Base-by-base conservation (phyloP, 164 flowering plant species). In the Umbilicus rupestris region DNA sequence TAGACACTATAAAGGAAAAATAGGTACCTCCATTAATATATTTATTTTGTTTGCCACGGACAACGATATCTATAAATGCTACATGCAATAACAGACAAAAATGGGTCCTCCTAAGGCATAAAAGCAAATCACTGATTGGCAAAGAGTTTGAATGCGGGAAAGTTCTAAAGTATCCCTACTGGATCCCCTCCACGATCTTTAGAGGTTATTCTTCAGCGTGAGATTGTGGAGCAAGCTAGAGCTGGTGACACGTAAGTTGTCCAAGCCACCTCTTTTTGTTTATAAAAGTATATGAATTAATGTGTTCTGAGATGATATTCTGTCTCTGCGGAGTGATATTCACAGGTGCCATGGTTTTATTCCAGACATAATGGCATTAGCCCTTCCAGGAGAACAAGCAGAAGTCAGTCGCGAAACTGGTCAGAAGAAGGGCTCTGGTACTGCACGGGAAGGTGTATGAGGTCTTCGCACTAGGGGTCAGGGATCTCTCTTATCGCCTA, bases 61-160 rank as follows among this genome's bases (percentile, higher is more conserved):
- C 99, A 0, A 80, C 87, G 33, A 87, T 87, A 7, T 95, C 98
- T 60, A 77, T 81, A 66, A 87, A 78, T 74, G 81, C 97, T 0
- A 78, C 84, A 0, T 95, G 97, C 73, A 15, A 58, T 0, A 92
- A 88, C 65, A 77, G 90, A 68, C 65, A 68, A 42, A 84, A 50
- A 17, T 95, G 97, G 97, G 97, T 85, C 28, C 72, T 95, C 73
- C 84, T 92, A 71, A 73, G 94, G 42, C 97, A 92, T 77, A 97
- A 95, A 55, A 95, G 99, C 78, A 90, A 87, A 75, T 95, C 72
- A 79, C 97, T 3, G 99, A 95, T 70, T 95, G 99, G 99, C 99
- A 95, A 78, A 89, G 97, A 78, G 97, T 92, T 7, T 77, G 97
- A 65, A 86, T 92, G 99, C 99, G 92, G 79, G 99, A 95, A 75